These are phyloP conservation scores for Glonium stellatum DNA, from an alignment of 495 filamentous ascomycete species.

Conservation along the genomic window DNA sequence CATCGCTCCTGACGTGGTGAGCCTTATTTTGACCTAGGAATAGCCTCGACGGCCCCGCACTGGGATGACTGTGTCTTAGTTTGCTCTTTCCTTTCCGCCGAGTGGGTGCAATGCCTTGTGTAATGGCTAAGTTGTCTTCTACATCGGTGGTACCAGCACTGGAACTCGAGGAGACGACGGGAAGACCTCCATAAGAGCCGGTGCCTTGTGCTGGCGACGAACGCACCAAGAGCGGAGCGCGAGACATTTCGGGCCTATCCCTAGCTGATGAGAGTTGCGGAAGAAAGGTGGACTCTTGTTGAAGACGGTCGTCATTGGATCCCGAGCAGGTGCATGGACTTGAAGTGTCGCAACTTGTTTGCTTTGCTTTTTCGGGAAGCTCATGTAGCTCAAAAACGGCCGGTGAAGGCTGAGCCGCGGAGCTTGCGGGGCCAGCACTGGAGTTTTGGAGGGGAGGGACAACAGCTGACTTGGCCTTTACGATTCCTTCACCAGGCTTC, in stretches of 20 bases:
- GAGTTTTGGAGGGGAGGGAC: neutral
- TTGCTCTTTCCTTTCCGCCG: slow-evolving; percentile 25
- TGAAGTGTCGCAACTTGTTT: slow-evolving; percentile 4
- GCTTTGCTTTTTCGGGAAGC: slow-evolving; percentile 20
- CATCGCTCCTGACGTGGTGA: slow-evolving; percentile 11
- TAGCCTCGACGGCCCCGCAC: neutral
- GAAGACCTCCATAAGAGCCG: slow-evolving; percentile 30
- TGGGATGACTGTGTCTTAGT: slow-evolving; percentile 22
- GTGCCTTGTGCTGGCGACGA: slow-evolving; percentile 28
- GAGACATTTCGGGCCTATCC: slow-evolving; percentile 21
- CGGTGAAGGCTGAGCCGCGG: neutral
- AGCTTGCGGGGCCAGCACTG: neutral
- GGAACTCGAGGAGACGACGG: slow-evolving; percentile 23
- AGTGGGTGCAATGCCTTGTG: neutral
- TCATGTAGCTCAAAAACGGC: slow-evolving; percentile 22
- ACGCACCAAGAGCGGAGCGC: slow-evolving; percentile 24
- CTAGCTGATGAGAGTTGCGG: neutral
- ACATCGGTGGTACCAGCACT: slow-evolving; percentile 13
- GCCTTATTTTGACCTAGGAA: slow-evolving; percentile 1
- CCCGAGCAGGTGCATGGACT: neutral
- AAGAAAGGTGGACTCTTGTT: neutral
- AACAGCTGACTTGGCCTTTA: neutral
- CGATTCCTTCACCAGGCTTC: neutral
- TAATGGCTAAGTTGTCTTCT: slow-evolving; percentile 16
- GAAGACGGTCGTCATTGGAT: slow-evolving; percentile 14